Evolutionary conservation across 1,284 basidiomycete species (phyloP).

Genomic region (Mixia osmundae): DNA sequence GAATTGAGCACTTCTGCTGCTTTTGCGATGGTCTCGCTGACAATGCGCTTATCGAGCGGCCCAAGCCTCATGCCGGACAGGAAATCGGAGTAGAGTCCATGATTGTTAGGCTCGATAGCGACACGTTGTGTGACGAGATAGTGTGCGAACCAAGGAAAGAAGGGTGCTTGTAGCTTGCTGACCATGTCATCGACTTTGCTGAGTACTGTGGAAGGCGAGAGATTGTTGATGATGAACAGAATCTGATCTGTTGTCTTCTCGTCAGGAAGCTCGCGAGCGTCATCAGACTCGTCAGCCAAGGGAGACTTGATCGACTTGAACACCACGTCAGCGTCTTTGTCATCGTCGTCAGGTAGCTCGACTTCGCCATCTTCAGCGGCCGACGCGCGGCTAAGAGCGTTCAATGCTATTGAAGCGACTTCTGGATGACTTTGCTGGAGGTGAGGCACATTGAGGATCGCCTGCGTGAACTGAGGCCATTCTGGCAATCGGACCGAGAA

Average conservation of each 20-base stretch:
- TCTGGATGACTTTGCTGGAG: conserved; percentile 70
- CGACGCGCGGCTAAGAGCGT: conserved; percentile 29
- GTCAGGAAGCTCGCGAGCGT: conserved; percentile 36
- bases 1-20: conserved; percentile 67
- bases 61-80: conserved; percentile 50
- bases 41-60: conserved; percentile 45
- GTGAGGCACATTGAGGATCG: conserved; percentile 64
- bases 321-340: conserved; percentile 24
- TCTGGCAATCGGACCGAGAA: conserved; percentile 74
- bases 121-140: conserved; percentile 93
- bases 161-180: conserved; percentile 49
- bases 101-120: conserved; percentile 91
- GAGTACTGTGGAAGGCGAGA: conserved; percentile 83
- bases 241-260: conserved; percentile 83
- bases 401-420: conserved; percentile 46
- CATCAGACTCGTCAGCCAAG: conserved; percentile 25
- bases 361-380: conserved; percentile 25
- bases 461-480: conserved; percentile 83
- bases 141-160: conserved; percentile 88
- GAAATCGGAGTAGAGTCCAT: conserved; percentile 79
- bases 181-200: conserved; percentile 61
- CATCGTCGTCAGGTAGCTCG: conserved; percentile 16
- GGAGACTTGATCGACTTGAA: conserved; percentile 21
- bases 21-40: conserved; percentile 84
- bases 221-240: conserved; percentile 93